phyloP scores from a whole-genome alignment of 1,284 basidiomycete species.

The Melampsora occidentalis region DNA sequence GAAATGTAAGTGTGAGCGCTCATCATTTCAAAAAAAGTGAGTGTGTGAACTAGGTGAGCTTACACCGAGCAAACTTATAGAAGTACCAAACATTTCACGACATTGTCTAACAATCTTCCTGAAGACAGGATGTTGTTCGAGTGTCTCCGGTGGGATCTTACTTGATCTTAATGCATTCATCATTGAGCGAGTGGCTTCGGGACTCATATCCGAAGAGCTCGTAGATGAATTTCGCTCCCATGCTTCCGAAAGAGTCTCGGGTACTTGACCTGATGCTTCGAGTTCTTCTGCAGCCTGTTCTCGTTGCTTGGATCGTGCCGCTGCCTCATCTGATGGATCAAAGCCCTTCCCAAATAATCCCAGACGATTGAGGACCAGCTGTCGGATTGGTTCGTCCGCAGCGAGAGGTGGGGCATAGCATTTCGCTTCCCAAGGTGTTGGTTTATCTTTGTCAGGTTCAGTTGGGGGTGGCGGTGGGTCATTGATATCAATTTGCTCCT shows the following conservation, averaged over 20 bases:
- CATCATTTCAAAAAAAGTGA: background rate
- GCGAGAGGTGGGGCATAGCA: slow-evolving; percentile 46
- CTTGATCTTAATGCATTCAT: background rate
- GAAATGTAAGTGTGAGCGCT: background rate
- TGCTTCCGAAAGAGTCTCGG: slow-evolving; percentile 15
- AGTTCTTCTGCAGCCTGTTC: slow-evolving; percentile 18
- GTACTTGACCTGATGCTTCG: slow-evolving; percentile 11
- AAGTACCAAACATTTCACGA: slow-evolving; percentile 47
- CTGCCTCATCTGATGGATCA: slow-evolving; percentile 26
- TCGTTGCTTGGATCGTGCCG: slow-evolving; percentile 1
- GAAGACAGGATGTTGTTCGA: slow-evolving; percentile 46
- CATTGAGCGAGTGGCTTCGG: background rate
- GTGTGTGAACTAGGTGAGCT: background rate
- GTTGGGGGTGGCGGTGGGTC: slow-evolving; percentile 36
- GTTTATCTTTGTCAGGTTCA: slow-evolving; percentile 16
- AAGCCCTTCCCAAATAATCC: slow-evolving; percentile 46
- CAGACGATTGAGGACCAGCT: slow-evolving; percentile 48
- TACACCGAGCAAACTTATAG: slow-evolving; percentile 48
- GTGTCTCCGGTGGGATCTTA: slow-evolving; percentile 28
- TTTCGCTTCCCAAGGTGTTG: slow-evolving; percentile 46
- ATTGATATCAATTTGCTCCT: slow-evolving; percentile 43
- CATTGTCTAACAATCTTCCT: slow-evolving; percentile 48
- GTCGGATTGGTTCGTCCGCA: slow-evolving; percentile 46
- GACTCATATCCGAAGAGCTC: slow-evolving; percentile 23
- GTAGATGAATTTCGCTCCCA: slow-evolving; percentile 35